Evolutionary conservation across 305 asterid genomes (phyloP).

Genomic region (Fraxinus ornus): DNA sequence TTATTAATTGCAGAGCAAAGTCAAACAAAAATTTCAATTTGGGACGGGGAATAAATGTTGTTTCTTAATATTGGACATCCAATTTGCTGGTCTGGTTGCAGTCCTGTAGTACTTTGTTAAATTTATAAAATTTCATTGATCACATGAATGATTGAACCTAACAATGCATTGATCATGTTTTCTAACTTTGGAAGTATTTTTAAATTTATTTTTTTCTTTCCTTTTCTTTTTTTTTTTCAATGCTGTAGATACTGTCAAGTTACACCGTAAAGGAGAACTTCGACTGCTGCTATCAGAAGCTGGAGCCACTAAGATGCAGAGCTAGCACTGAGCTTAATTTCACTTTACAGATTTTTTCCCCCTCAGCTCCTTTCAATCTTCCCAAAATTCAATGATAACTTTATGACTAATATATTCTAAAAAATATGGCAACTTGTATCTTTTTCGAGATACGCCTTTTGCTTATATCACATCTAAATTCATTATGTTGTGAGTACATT

Average conservation of each 20-base stretch:
- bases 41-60: neutral
- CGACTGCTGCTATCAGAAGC: constrained; percentile 40
- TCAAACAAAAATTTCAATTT: neutral
- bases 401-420: neutral
- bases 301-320: constrained; percentile 28
- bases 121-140: neutral
- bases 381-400: neutral
- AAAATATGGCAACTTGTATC: neutral
- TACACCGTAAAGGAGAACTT: constrained; percentile 48
- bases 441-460: neutral
- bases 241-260: constrained; percentile 42
- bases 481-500: neutral
- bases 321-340: constrained; percentile 14
- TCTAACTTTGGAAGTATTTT: neutral
- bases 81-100: neutral
- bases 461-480: neutral
- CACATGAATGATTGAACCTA: neutral
- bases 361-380: neutral
- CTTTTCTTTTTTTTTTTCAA: neutral
- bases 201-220: neutral
- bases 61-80: neutral
- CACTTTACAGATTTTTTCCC: neutral
- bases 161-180: neutral
- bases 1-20: neutral
- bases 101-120: neutral